Percentiles rank a stretch among this genome's conserved stretches.
Evolutionary conservation across 306 rosid genomes (phyloP).

Genomic region (Malus sieversii): DNA sequence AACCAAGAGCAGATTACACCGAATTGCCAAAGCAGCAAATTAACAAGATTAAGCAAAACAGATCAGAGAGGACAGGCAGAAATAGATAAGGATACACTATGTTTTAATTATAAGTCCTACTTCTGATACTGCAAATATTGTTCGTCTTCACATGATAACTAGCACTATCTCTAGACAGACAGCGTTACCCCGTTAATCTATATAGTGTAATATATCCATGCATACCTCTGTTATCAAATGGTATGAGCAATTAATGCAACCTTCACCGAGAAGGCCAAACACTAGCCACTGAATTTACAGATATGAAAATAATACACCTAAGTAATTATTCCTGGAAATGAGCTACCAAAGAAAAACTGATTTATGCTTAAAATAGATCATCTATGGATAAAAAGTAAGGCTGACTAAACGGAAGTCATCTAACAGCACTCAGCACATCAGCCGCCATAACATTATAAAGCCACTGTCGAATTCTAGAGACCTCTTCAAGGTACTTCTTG

Average conservation of each 20-base stretch:
- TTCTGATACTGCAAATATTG: background rate
- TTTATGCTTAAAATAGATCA: background rate
- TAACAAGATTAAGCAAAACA: background rate
- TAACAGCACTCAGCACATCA: background rate
- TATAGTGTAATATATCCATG: background rate
- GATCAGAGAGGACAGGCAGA: background rate
- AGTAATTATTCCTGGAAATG: background rate
- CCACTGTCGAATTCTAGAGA: background rate
- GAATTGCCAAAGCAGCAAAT: background rate
- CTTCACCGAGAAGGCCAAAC: background rate
- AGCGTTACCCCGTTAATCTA: background rate
- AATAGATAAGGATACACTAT: too few species aligned
- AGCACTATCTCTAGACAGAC: background rate
- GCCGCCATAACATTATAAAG: background rate
- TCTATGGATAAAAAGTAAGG: background rate
- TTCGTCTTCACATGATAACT: background rate
- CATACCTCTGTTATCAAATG: too few species aligned
- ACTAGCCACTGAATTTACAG: background rate
- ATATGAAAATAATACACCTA: background rate
- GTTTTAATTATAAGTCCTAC: background rate
- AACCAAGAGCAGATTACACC: background rate
- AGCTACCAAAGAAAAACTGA: background rate
- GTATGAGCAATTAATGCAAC: background rate
- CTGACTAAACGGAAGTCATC: background rate
- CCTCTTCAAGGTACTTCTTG: background rate